Evolutionary conservation across 78 protist species (phyloP).

Genomic region (Guillardia theta): DNA sequence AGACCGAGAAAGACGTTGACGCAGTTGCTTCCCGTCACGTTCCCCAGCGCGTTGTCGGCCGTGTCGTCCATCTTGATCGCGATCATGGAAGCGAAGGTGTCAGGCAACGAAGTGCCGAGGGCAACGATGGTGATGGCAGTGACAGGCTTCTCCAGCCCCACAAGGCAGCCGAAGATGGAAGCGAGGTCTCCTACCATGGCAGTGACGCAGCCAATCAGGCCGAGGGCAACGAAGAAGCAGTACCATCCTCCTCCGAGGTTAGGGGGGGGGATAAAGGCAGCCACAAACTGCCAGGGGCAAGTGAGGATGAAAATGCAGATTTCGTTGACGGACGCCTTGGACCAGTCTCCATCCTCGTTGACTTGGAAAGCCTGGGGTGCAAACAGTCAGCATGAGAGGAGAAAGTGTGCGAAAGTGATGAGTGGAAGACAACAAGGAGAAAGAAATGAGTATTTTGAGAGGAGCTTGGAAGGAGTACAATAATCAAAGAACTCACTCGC

Average conservation of each 20-base stretch:
- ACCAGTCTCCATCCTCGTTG: not conserved
- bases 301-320: not conserved
- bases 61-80: not conserved
- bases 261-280: not conserved
- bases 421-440: not conserved
- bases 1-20: not conserved
- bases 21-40: not conserved
- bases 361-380: not conserved
- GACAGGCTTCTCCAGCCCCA: not conserved
- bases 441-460: too few species aligned
- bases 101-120: not conserved
- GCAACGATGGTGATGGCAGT: not conserved
- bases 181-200: not conserved
- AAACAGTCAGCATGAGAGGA: not conserved
- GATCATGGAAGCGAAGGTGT: not conserved
- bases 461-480: too few species aligned
- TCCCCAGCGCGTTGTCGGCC: not conserved
- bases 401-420: not conserved
- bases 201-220: not conserved
- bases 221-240: not conserved
- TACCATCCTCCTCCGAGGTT: not conserved
- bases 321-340: not conserved
- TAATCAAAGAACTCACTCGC: too few species aligned
- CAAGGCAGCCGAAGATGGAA: not conserved
- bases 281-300: not conserved